A percentile compares a stretch with the other conserved stretches of the same genome.
Conservation (phyloP, 2,329 filamentous ascomycete genomes). For the Basipetospora chlamydospora region DNA sequence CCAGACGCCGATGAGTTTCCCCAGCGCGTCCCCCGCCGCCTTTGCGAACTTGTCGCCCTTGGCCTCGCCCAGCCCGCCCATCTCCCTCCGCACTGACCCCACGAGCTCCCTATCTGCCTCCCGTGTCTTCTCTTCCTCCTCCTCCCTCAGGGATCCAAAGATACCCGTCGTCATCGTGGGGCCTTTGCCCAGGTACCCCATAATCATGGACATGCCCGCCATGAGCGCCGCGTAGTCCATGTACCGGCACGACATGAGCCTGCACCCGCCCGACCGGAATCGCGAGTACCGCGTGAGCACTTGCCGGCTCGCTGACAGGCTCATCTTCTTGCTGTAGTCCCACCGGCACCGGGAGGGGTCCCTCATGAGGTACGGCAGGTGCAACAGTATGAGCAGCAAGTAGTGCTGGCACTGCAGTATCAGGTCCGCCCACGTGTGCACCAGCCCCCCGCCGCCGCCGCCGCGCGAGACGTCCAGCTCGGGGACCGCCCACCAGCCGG, state of each 20-base stretch:
- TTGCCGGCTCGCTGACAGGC: slow-evolving; percentile 34
- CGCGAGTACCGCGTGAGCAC: slow-evolving; percentile 31
- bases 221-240: slow-evolving; percentile 38
- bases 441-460: slow-evolving; percentile 23
- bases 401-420: slow-evolving; percentile 36
- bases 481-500: slow-evolving; percentile 32
- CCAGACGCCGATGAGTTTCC: slow-evolving; percentile 26
- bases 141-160: too few species aligned
- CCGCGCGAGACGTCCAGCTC: slow-evolving; percentile 28
- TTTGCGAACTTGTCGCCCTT: slow-evolving; percentile 26
- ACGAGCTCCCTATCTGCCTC: slow-evolving; percentile 22
- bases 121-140: slow-evolving; percentile 14
- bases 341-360: slow-evolving; percentile 21
- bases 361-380: slow-evolving; percentile 39
- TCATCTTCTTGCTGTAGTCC: slow-evolving; percentile 31
- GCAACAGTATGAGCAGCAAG: slow-evolving; percentile 34
- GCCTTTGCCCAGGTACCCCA: slow-evolving; percentile 30
- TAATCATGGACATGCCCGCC: slow-evolving; percentile 33
- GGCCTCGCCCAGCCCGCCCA: slow-evolving; percentile 21
- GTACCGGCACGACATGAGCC: slow-evolving; percentile 27
- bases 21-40: slow-evolving; percentile 28
- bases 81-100: slow-evolving; percentile 19
- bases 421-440: slow-evolving; percentile 12
- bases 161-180: not conserved
- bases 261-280: slow-evolving; percentile 27